Base-by-base conservation (phyloP, 2,329 filamentous ascomycete genomes). In the Coniella vitis region DNA sequence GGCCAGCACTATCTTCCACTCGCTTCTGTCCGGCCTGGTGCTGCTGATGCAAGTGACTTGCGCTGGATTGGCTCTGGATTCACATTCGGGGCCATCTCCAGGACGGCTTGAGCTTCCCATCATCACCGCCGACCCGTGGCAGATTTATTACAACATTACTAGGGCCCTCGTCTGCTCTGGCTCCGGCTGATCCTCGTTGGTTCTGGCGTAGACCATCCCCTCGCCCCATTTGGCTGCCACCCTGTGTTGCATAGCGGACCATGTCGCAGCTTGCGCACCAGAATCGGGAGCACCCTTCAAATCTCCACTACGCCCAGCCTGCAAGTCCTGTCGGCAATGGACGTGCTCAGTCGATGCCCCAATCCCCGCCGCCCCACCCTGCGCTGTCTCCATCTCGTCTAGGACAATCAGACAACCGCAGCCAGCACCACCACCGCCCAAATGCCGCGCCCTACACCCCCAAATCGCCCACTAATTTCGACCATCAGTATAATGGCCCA, bases 201-300 rank as follows among this genome's bases (percentile, higher is more conserved):
- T 22, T 40, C 38, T 38, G 31, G 13, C 32, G 32, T 38, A 34
- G 20, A 39, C n/a, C n/a, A n/a, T n/a, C n/a, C n/a, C 10, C 10
- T 29, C 10, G n/a, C 36, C 32, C 41, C 41, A n/a, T 44, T 20
- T 16, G 22, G 21, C 29, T 38, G 31, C 21, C 38, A 38, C 31
- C 25, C 56, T 43, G 35, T 38, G 32, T 49, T 59, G 66, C 65
- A 68, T 68, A 66, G 69, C 63, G 64, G 64, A 72, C 67, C 69
- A 75, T 76, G 73, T 74, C 73, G 67, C 74, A 76, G 66, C 69
- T 70, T 69, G 67, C 68, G 63, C 67, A 68, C 65, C 70, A 69
- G 63, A 65, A 64, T 63, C 65, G 67, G 60, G 64, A 72, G 60
- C 67, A 62, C 63, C 62, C 61, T 60, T 62, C 65, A 58, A 61